These are phyloP conservation scores for Neophaeococcomyces mojaviensis DNA, from an alignment of 2,329 filamentous ascomycete species.

Conservation along the genomic window DNA sequence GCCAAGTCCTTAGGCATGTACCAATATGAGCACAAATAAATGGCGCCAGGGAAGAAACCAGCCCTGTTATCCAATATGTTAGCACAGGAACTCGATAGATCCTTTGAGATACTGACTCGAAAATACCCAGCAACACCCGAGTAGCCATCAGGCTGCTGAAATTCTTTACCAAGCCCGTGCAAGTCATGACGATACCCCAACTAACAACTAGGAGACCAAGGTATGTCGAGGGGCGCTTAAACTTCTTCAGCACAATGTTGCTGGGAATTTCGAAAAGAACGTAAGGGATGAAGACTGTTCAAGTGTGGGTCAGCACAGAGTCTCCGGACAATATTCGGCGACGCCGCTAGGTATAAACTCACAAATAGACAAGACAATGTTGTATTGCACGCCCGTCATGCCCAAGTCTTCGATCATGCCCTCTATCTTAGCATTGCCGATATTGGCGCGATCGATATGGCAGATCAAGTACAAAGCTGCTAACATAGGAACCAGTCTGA, in stretches of 20 bases:
- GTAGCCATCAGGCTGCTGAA: constrained; percentile 39
- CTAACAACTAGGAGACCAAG: constrained; percentile 23
- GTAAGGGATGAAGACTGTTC: constrained; percentile 9
- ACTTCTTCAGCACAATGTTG: constrained; percentile 52
- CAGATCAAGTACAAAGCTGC: constrained; percentile 62
- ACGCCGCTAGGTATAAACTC: constrained; percentile 44
- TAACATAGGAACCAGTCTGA: constrained; percentile 58
- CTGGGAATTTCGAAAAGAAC: constrained; percentile 47
- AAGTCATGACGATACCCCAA: constrained; percentile 44
- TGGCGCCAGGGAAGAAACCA: constrained; percentile 35
- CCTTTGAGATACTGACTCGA: constrained; percentile 22
- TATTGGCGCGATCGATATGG: constrained; percentile 64
- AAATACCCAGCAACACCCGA: constrained; percentile 38
- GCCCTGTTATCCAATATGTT: constrained; percentile 38
- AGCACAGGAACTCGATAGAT: constrained; percentile 29
- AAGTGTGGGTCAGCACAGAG: background rate
- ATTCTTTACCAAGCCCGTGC: constrained; percentile 43
- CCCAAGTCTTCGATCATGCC: constrained; percentile 35
- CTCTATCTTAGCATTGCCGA: constrained; percentile 47
- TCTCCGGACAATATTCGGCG: constrained; percentile 10
- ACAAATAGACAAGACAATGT: constrained; percentile 10
- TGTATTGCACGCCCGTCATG: constrained; percentile 36
- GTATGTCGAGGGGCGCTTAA: constrained; percentile 10
- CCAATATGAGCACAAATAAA: constrained; percentile 39
- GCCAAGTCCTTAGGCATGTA: constrained; percentile 37